Base-by-base conservation (phyloP, 2,329 filamentous ascomycete species). In the Pochonia chlamydosporia region DNA sequence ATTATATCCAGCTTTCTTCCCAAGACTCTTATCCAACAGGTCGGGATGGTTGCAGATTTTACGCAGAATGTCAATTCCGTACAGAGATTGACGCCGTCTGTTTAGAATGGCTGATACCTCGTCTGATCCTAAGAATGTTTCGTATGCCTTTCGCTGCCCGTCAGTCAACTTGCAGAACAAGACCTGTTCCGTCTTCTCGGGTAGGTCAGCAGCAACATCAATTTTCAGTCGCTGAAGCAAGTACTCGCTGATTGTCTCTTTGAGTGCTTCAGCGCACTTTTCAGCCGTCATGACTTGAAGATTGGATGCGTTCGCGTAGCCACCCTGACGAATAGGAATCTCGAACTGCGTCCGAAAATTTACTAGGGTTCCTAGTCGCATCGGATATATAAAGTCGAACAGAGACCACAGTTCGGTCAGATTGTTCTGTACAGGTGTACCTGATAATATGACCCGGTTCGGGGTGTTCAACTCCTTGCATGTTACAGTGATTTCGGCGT, bases 21-120 rank as follows among this genome's bases (percentile, higher is more conserved):
- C 73, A 14, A 79, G 63, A 21, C 58, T 64, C 37, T 76, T 87
- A 56, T 93, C 83, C 2, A 86, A 71, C 2, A 99, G 73, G 67
- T 99, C 93, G 0, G 95, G 93, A 59, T 99, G 95, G 53, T 99
- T 99, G 72, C 92, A 97, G 46, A 99, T 92, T 66, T 99, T 99
- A 44, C 93, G 84, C 33, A 99, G 72, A 23, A 91, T 86, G 57
- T 96, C 91, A 52, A 99, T 89, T 7, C 92, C 93, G 57, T 85
- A 95, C 1, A 99, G 73, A 3, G 89, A 86, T 59, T 96, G 87
- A 4, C 85, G 79, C 50, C 81, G 85, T 33, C 83, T 82, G 40
- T 77, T 81, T 35, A 92, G 67, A 47, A 97, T 96, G 0, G 85
- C 82, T n/a, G 77, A 79, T 76, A 96, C 90, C 39, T 96, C 90